A percentile compares a stretch with the other conserved stretches of the same genome.
Evolutionary conservation across 1,139 yeast species (phyloP).

Genomic region (Schwanniomyces etchellsii): DNA sequence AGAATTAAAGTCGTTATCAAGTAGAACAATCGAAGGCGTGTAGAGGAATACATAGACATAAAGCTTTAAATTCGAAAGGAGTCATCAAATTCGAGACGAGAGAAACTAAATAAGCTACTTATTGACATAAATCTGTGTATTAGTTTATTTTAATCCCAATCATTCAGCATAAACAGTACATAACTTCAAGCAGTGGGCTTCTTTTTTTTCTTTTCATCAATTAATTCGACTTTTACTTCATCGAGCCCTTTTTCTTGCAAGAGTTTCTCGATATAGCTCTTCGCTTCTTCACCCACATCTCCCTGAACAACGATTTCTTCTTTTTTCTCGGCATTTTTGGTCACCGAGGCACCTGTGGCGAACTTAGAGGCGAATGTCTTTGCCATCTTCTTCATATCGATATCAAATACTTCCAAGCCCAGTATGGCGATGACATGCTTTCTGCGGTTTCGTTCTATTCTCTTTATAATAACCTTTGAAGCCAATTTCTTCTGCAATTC

Average conservation of each 20-base stretch:
- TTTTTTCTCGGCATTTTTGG: slow-evolving; percentile 84
- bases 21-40: too few species aligned
- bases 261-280: slow-evolving; percentile 63
- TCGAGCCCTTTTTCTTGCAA: slow-evolving; percentile 77
- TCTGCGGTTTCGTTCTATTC: slow-evolving; percentile 87
- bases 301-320: slow-evolving; percentile 94
- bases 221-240: slow-evolving; percentile 81
- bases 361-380: slow-evolving; percentile 91
- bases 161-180: too few species aligned
- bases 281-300: slow-evolving; percentile 91
- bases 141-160: too few species aligned
- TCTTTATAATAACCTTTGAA: slow-evolving; percentile 74
- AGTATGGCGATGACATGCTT: slow-evolving; percentile 83
- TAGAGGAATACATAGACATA: too few species aligned
- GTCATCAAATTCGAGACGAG: too few species aligned
- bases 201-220: slow-evolving; percentile 78
- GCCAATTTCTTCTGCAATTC: slow-evolving; percentile 74
- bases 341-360: slow-evolving; percentile 96
- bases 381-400: slow-evolving; percentile 85
- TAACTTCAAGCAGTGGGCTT: too few species aligned
- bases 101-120: too few species aligned
- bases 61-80: too few species aligned
- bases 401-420: slow-evolving; percentile 83
- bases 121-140: too few species aligned
- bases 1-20: too few species aligned